A percentile compares a stretch with the other conserved stretches of the same genome.
These are phyloP conservation scores for Aristolochia contorta DNA, from an alignment of 164 flowering plant species.

Conservation along the genomic window DNA sequence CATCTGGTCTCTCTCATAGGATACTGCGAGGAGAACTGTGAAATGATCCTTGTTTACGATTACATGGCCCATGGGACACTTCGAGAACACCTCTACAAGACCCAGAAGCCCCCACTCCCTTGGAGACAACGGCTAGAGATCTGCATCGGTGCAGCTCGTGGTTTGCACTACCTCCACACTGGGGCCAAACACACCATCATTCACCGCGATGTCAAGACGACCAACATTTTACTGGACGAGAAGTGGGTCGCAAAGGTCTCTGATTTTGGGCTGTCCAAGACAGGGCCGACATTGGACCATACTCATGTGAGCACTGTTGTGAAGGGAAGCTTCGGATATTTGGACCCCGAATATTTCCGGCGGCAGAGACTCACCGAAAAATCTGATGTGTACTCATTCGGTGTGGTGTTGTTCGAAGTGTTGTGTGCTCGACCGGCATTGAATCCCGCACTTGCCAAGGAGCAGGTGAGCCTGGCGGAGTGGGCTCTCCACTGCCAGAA, in stretches of 20 bases:
- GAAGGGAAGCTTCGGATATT: constrained; percentile 45
- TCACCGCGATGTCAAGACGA: constrained; percentile 44
- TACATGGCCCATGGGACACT: constrained; percentile 44
- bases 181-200: constrained; percentile 41
- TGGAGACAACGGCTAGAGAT: constrained; percentile 43
- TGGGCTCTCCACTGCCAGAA: constrained; percentile 31
- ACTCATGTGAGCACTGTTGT: constrained; percentile 43
- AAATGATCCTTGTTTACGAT: constrained; percentile 45
- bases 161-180: constrained; percentile 41
- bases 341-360: constrained; percentile 46
- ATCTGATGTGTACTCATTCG: constrained; percentile 46
- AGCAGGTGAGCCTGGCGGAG: constrained; percentile 34
- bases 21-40: constrained; percentile 33
- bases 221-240: constrained; percentile 41
- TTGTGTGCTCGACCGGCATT: constrained; percentile 32
- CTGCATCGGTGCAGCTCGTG: constrained; percentile 46
- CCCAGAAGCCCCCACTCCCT: constrained; percentile 25
- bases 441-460: constrained; percentile 19
- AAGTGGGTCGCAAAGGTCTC: constrained; percentile 51
- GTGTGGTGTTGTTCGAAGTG: constrained; percentile 40
- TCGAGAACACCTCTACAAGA: constrained; percentile 37
- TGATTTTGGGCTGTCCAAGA: constrained; percentile 41
- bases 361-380: constrained; percentile 37
- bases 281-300: constrained; percentile 30
- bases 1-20: constrained; percentile 46